Conservation (phyloP, 208 protist genomes). For the Trichomonas gallinae region DNA sequence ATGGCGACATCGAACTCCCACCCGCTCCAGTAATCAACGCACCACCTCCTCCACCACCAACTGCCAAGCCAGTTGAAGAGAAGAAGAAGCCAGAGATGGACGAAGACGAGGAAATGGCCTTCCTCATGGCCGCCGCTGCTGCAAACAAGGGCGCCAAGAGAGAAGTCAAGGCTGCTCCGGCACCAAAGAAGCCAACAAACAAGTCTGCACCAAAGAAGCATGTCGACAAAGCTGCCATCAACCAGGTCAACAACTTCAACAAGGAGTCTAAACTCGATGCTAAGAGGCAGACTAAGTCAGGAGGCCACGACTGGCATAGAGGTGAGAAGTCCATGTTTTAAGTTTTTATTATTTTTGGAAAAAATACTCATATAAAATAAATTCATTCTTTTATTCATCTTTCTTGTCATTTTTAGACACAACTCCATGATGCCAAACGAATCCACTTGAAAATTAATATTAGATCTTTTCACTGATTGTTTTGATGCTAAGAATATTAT, state of each 20-base stretch:
- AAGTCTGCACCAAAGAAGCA: not conserved
- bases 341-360: not conserved
- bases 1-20: not conserved
- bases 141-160: not conserved
- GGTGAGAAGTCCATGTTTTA: not conserved
- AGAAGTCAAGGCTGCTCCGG: not conserved
- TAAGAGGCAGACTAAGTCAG: not conserved
- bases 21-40: not conserved
- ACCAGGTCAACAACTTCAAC: not conserved
- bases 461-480: no score
- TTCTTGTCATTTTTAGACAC: no score
- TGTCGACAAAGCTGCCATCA: not conserved
- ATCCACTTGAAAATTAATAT: no score
- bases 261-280: not conserved
- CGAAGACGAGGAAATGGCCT: not conserved
- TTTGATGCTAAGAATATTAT: no score
- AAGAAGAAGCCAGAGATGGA: not conserved
- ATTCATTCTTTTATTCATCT: no score
- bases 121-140: not conserved
- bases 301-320: not conserved
- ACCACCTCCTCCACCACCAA: not conserved
- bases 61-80: not conserved
- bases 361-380: no score
- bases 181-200: not conserved
- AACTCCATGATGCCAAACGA: no score